These are phyloP conservation scores for Kluyveromyces starmeri DNA, from an alignment of 805 yeast species.

Conservation along the genomic window DNA sequence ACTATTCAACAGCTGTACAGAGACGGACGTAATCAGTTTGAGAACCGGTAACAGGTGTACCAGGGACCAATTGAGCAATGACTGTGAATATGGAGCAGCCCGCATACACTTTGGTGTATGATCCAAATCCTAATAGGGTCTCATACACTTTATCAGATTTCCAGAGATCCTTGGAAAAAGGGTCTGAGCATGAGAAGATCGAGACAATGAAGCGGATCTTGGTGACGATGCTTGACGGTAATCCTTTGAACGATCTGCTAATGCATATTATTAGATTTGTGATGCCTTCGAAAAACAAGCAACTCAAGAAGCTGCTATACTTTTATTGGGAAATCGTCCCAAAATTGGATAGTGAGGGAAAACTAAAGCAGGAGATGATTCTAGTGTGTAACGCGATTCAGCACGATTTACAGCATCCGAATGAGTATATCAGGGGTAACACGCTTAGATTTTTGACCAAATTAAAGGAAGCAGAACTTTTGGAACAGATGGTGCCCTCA, in stretches of 20 bases:
- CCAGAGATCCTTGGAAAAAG: conserved; percentile 73
- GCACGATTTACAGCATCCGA: conserved; percentile 95
- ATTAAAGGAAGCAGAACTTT: conserved; percentile 82
- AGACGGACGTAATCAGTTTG: too few species aligned
- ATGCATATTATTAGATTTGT: conserved; percentile 97
- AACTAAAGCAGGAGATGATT: conserved; percentile 96
- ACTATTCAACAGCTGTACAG: too few species aligned
- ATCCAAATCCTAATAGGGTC: conserved; percentile 57
- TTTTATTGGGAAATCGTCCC: conserved; percentile 98
- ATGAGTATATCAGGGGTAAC: conserved; percentile 93
- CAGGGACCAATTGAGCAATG: conserved; percentile 9
- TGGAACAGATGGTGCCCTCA: conserved; percentile 92
- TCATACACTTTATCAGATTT: conserved; percentile 60
- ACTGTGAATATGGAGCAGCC: conserved; percentile 19
- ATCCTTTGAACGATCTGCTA: conserved; percentile 81
- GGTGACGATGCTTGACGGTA: conserved; percentile 83
- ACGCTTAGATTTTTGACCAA: conserved; percentile 87
- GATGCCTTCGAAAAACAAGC: conserved; percentile 91
- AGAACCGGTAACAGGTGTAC: too few species aligned
- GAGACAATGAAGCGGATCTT: conserved; percentile 85
- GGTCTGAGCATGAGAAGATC: conserved; percentile 79
- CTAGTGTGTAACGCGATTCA: conserved; percentile 96
- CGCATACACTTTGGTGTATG: conserved; percentile 75
- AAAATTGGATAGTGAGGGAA: conserved; percentile 78
- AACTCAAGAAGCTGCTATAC: conserved; percentile 83